Evolutionary conservation across 495 filamentous ascomycete species (phyloP), one percentile per base, ranked within the genome.

Genomic region (Bryoglossum gracile): DNA sequence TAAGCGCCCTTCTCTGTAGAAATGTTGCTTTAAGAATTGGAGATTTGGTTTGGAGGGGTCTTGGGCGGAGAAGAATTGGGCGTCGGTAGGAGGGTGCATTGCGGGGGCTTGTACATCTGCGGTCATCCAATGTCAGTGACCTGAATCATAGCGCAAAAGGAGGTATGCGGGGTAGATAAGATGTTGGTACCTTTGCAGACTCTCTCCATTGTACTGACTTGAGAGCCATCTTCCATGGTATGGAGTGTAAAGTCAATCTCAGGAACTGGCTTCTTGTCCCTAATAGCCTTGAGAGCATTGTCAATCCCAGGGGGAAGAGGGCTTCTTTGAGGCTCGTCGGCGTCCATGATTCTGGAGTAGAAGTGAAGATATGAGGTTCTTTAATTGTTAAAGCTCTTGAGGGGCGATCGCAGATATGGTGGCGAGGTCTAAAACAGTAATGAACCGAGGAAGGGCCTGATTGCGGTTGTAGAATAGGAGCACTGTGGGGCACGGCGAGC

Each of bases 161-260:
- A 40, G 30, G 25, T 35, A 46, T 36, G 19, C 37, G 66, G 44
- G 51, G 43, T 38, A 48, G 23, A 43, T 22, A 50, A 33, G 25
- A 11, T 26, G 8, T 14, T 17, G 14, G 35, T 83, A 96, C 92
- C 92, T 86, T 96, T 98, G 69, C 90, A 91, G 50, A 97, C 92
- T 57, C 92, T 78, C 64, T 98, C 92, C 67, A 84, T 68, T 42
- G 92, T 98, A 73, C 83, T 97, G 63, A 98, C 92, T 67, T 95
- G 83, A 21, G 78, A 80, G 57, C 87, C 88, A 77, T 98, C 92
- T 68, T 98, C 92, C 90, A 97, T 95, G 36, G 83, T 89, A 66
- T 98, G 92, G 58, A 98, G 78, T 40, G 89, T 89, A 65, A 97
- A 97, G 69, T 98, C 92, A 63, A 98, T 96, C 74, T 98, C 92